These are phyloP conservation scores for Hypoxylon sp. DNA, from an alignment of 2,329 filamentous ascomycete genomes.

Conservation along the genomic window DNA sequence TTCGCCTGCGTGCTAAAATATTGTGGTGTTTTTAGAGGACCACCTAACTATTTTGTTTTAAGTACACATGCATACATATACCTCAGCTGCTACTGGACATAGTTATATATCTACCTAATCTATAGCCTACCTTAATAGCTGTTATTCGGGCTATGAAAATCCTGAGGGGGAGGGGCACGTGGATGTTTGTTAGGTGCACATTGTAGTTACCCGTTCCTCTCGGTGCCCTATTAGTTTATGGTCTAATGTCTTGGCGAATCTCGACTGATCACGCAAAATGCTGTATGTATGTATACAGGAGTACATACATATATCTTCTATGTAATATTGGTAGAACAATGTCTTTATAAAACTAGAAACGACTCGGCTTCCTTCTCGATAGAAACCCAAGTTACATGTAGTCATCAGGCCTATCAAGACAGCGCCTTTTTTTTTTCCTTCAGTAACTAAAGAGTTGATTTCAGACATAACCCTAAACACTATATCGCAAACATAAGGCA, in stretches of 20 bases:
- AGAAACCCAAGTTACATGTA: too few relatives aligned
- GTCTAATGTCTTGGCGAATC: constrained; percentile 31
- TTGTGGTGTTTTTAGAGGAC: background rate
- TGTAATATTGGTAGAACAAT: too few relatives aligned
- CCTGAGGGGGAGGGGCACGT: constrained; percentile 23
- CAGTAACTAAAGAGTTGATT: background rate
- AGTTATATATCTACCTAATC: background rate
- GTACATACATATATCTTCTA: too few relatives aligned
- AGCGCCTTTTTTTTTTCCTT: too few relatives aligned
- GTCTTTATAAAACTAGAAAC: too few relatives aligned
- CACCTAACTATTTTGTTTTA: background rate
- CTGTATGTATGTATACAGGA: too few relatives aligned
- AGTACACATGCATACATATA: background rate
- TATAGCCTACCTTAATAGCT: background rate
- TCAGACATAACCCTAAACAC: background rate
- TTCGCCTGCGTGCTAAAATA: background rate
- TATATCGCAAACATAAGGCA: background rate
- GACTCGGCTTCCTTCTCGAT: too few relatives aligned
- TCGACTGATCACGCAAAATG: constrained; percentile 16
- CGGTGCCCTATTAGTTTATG: constrained; percentile 24
- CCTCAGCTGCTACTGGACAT: background rate
- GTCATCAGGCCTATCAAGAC: too few relatives aligned
- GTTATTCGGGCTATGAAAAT: constrained; percentile 9
- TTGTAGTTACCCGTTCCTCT: constrained; percentile 18
- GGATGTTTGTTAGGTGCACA: constrained; percentile 9